These are phyloP conservation scores for Fraxinus ornus DNA, from an alignment of 305 asterid species.

Conservation along the genomic window DNA sequence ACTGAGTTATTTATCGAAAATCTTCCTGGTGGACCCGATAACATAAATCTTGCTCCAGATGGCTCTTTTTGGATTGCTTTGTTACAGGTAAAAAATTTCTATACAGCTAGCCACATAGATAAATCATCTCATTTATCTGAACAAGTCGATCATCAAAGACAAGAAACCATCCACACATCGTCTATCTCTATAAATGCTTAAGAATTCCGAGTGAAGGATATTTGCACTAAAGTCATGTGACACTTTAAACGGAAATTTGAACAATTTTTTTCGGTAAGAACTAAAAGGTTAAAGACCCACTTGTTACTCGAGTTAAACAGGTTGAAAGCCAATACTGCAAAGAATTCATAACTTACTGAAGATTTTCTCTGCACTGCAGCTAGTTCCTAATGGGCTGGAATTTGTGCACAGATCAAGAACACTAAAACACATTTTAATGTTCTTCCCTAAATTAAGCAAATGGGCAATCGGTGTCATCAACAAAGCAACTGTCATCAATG, in stretches of 20 bases:
- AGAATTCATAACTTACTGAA: neutral
- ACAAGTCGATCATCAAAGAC: neutral
- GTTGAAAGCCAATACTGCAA: neutral
- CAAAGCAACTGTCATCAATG: slow-evolving; percentile 59
- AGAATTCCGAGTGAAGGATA: neutral
- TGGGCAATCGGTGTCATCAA: slow-evolving; percentile 9
- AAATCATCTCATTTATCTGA: neutral
- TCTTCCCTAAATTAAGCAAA: slow-evolving; percentile 25
- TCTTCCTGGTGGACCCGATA: slow-evolving; percentile 68
- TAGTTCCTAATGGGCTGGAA: slow-evolving; percentile 28
- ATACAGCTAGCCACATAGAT: neutral
- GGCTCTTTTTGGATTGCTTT: slow-evolving; percentile 79
- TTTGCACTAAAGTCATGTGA: neutral
- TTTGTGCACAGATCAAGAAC: slow-evolving; percentile 34
- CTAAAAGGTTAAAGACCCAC: neutral
- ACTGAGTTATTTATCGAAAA: slow-evolving; percentile 56
- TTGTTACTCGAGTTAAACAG: neutral
- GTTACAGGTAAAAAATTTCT: slow-evolving; percentile 36
- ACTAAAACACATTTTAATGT: slow-evolving; percentile 27
- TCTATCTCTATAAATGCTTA: neutral
- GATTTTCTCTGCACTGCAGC: slow-evolving; percentile 26
- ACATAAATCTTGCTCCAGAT: slow-evolving; percentile 79
- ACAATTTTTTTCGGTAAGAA: neutral
- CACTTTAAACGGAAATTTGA: neutral
- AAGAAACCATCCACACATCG: neutral